Base-by-base conservation (phyloP, 148 eudicot species). In the Nyssa sinensis region DNA sequence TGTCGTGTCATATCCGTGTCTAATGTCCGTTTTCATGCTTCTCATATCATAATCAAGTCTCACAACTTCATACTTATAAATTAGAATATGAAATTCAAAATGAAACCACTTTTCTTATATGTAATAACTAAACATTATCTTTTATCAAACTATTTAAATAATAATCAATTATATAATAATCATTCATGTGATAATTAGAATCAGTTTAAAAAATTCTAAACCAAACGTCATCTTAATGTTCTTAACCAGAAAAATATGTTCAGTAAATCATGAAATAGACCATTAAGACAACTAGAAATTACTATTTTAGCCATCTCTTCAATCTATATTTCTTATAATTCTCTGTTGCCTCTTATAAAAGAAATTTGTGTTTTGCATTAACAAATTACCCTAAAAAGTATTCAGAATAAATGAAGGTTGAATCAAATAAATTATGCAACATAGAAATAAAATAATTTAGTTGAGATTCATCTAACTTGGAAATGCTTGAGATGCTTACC, bases 401-500 rank as follows among this genome's bases (percentile, higher is more conserved):
- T 55, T 19, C 17, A 1, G 5, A 13, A n/a, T 55, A 23, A 55
- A 4, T 13, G 19, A 19, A 55, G 25, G 21, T 55, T 19, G 21
- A 13, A 55, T 55, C 19, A n/a, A 55, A 55, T 0, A n/a, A 3
- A 19, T 17, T n/a, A 55, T 4, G 25, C 59, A 55, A 17, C 17
- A n/a, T 5, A 55, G 16, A 44, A 19, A 24, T 13, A 35, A 10
- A 28, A 24, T 39, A 12, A 1, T 16, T 17, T 44, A 34, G 0
- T 30, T 37, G 69, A 49, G 17, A 67, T 13, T 5, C 4, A 41
- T 25, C 5, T 60, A 39, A 29, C 21, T 34, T 14, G 39, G 47
- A 61, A 19, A 44, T 32, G 32, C 61, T 37, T 25, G 58, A 53
- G 63, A 30, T 5, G 64, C 76, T 33, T 83, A 93, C 99, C 97